Base-by-base conservation (phyloP, 1,139 yeast species). In the Lodderomyces beijingensis region DNA sequence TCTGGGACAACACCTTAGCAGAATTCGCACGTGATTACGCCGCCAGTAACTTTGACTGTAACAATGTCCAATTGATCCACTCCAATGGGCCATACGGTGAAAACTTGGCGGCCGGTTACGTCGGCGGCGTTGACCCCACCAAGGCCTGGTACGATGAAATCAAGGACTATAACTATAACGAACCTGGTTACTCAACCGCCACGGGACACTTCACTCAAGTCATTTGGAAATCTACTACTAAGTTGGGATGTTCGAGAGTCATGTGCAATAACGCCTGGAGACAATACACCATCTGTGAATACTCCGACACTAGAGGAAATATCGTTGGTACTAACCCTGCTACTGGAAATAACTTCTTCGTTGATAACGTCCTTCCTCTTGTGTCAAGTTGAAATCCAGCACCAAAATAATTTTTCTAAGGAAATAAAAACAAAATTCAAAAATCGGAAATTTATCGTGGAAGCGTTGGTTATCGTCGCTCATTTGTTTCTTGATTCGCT, bases 141-240 rank as follows among this genome's bases (percentile, higher is more conserved):
- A 70, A 74, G 29, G 95, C 91, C 37, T 88, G 96, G 96, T 87
- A 86, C 68, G 61, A 70, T 43, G 95, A 87, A 64, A 79, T 79
- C 45, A 39, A 50, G 4, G 42, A 55, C 33, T 86, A 84, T 65
- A 65, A 77, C 61, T 82, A 48, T 59, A 37, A 62, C 59, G 40
- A 52, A 9, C 37, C 55, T 3, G 61, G 62, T 16, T 50, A 48
- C 33, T 39, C 51, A 35, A 64, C 59, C 35, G 55, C 59, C 11
- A 63, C 55, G 32, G 82, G 85, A 42, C 96, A 87, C 59, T 86
- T 86, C 70, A 85, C 95, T 27, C 95, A 86, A 62, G 72, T 87
- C 42, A 79, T 87, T 33, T 87, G 96, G 95, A 78, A 77, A 56
- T 57, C 62, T 21, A 65, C 88, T 36, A 67, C 79, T 30, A 60